These are phyloP conservation scores for Russula compacta DNA, from an alignment of 768 basidiomycete genomes.

Conservation along the genomic window DNA sequence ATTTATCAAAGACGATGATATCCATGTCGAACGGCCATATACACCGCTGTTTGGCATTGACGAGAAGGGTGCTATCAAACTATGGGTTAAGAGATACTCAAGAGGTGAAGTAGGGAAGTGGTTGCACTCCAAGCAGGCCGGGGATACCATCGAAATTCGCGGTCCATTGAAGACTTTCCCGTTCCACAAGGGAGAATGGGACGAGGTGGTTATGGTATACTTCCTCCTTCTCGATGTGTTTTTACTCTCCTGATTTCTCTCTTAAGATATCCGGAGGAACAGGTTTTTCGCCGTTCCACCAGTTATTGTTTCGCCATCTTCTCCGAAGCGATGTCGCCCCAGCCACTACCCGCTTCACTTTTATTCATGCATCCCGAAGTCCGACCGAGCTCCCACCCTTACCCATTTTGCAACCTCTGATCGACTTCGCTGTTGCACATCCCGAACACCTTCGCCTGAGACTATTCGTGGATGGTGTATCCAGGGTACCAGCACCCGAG, in stretches of 20 bases:
- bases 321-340: slow-evolving; percentile 20
- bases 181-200: slow-evolving; percentile 53
- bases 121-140: slow-evolving; percentile 61
- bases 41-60: slow-evolving; percentile 72
- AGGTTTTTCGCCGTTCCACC: slow-evolving; percentile 79
- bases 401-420: slow-evolving; percentile 45
- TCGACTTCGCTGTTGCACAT: slow-evolving; percentile 36
- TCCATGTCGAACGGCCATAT: slow-evolving; percentile 81
- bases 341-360: slow-evolving; percentile 48
- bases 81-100: slow-evolving; percentile 78
- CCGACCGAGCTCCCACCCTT: slow-evolving; percentile 63
- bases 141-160: slow-evolving; percentile 65
- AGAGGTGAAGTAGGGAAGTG: slow-evolving; percentile 77
- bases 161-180: slow-evolving; percentile 67
- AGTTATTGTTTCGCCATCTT: slow-evolving; percentile 55
- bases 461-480: slow-evolving; percentile 50
- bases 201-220: slow-evolving; percentile 68
- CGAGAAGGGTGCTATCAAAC: slow-evolving; percentile 51
- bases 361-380: slow-evolving; percentile 62
- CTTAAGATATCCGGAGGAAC: slow-evolving; percentile 78
- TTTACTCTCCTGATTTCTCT: background rate
- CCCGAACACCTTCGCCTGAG: slow-evolving; percentile 49
- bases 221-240: background rate
- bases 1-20: slow-evolving; percentile 79
- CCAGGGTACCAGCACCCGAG: slow-evolving; percentile 13